A percentile compares a stretch with the other conserved stretches of the same genome.
These are phyloP conservation scores for Leccinum holopus DNA, from an alignment of 1,284 basidiomycete genomes.

Conservation along the genomic window DNA sequence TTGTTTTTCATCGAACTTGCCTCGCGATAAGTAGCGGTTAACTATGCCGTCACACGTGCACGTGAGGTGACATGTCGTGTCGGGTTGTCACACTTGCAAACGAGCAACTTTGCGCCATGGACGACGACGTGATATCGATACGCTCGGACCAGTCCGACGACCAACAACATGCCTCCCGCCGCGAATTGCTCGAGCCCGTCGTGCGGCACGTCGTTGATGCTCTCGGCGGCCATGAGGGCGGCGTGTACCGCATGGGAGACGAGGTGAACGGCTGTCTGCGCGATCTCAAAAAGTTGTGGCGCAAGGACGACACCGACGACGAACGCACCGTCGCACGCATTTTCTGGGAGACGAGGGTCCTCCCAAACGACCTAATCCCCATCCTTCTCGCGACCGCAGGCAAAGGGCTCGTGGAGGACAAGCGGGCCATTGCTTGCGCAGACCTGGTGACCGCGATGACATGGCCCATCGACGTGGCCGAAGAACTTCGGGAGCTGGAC, in stretches of 20 bases:
- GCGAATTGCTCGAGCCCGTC: conserved; percentile 60
- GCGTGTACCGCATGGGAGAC: conserved; percentile 79
- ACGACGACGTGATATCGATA: conserved; percentile 39
- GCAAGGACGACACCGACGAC: conserved; percentile 93
- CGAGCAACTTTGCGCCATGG: conserved; percentile 15
- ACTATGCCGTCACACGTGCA: conserved; percentile 8
- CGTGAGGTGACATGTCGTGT: conserved; percentile 33
- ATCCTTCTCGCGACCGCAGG: conserved; percentile 80
- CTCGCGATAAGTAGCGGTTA: background rate
- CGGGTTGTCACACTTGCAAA: conserved; percentile 15
- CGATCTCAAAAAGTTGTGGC: conserved; percentile 92
- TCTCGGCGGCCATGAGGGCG: conserved; percentile 69
- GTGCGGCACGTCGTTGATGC: conserved; percentile 73
- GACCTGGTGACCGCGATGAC: conserved; percentile 94
- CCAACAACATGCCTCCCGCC: conserved; percentile 32
- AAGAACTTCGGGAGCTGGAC: conserved; percentile 88
- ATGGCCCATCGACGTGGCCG: conserved; percentile 93
- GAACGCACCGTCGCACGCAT: conserved; percentile 92
- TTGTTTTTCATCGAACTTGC: background rate
- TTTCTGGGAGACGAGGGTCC: conserved; percentile 79
- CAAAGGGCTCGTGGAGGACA: conserved; percentile 75
- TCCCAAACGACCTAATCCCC: conserved; percentile 83
- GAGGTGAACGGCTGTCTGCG: conserved; percentile 82
- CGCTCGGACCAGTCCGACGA: conserved; percentile 36
- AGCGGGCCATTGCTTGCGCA: conserved; percentile 80